Evolutionary conservation across 2,329 filamentous ascomycete genomes (phyloP), one percentile per base, ranked within the genome.

Genomic region (Colletotrichum brevisporum): DNA sequence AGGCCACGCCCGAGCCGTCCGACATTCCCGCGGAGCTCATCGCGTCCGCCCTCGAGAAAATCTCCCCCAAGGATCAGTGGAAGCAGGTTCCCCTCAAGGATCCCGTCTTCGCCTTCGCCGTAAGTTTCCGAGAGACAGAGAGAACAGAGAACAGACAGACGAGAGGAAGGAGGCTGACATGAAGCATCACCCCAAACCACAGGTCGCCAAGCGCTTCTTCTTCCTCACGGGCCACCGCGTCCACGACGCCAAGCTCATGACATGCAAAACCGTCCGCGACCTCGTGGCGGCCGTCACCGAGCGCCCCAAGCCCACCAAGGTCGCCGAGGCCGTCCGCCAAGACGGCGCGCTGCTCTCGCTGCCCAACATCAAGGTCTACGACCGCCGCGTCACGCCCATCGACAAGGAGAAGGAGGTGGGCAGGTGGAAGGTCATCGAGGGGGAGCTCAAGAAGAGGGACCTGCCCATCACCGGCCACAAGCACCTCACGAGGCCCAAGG

Each of bases 151-250:
- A 24, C 21, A 24, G 21, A 24, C 18, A 55, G 16, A 64, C 52
- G 52, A 27, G 24, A 21, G 5, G 9, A 55, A 15, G 9, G 18
- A 61, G 18, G n/a, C 47, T n/a, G 15, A 39, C 41, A 24, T 24
- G 21, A 24, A 0, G 2, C 21, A 24, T 24, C 21, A 24, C 21
- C 21, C 21, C 21, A 24, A 24, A 18, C 26, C 4, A 21, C 73
- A 98, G 95, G 86, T 96, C 72, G 83, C 91, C 75, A 97, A 97
- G 82, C 91, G 94, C 68, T 83, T 94, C 70, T 89, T 92, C 78
- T 92, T 96, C 78, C 85, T 97, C 69, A 95, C 92, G n/a, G 93
- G 94, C 70, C 88, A 90, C 70, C 88, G 89, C 68, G 84, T 97
- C 72, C 85, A 92, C 16, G 95, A 98, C 80, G 84, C 88, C 54